Base-by-base conservation (phyloP, 2,329 filamentous ascomycete species). In the Juglanconis juglandina region DNA sequence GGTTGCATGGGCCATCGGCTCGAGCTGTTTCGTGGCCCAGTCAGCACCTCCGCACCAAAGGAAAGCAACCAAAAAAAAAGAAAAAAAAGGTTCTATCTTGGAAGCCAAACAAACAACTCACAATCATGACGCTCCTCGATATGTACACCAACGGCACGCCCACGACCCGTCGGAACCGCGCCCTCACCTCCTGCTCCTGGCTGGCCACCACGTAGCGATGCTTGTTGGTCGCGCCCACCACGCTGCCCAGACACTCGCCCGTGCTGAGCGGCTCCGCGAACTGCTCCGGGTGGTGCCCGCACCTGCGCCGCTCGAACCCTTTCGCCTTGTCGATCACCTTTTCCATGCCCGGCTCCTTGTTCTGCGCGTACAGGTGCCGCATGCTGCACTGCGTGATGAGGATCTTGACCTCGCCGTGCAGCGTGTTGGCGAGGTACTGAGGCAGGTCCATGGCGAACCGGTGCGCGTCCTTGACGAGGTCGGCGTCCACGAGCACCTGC, bases 391-490 rank as follows among this genome's bases (percentile, higher is more conserved):
- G 86, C 8, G 69, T 71, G 60, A 90, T 81, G 87, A 70, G 88
- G 53, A 91, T 89, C 76, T 95, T 96, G 67, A 92, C 87, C 72
- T 91, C 85, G 63, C 91, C 93, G 70, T 96, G 91, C 51, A 63
- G 51, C 17, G 61, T 63, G 46, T 63, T 63, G 50, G 58, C 41
- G 7, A 63, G 61, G 54, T 63, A 63, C 51, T 61, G 58, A 24
- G 61, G 61, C n/a, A 97, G 79, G 64, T 96, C 90, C 89, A 97
- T 96, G 70, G 94, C 95, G 79, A 90, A 95, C 53, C 86, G 85
- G 66, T 89, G 86, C 30, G 92, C 87, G 72, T 96, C 91, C 69
- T 85, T 83, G 55, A 98, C 84, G 68, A 98, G 91, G 65, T 92
- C 87, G 61, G 91, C 90, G 71, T 96, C 93, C 63, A 97, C 87